Base-by-base conservation (phyloP, 441 rosid species). In the Erysimum pusillum region DNA sequence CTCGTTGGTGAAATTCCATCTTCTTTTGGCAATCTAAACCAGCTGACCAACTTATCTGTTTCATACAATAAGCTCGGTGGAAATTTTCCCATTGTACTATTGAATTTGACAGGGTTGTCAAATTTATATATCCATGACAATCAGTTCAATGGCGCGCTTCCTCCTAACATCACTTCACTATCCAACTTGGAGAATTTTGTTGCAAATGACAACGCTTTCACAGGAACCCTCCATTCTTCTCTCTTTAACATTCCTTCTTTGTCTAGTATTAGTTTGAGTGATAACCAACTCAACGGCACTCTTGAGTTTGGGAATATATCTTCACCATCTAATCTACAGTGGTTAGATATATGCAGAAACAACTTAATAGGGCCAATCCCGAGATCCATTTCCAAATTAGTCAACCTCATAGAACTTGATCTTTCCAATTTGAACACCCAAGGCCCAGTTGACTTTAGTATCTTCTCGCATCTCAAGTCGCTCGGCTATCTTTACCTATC, bases 291-390 rank as follows among this genome's bases (percentile, higher is more conserved):
- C 64, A 59, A 36, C 6, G 28, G 64, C 7, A 9, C 31, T 51
- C 56, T 51, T 51, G 31, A 51, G 14, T 9, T 51, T 51, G 56
- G 56, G 0, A 51, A 51, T 20, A 18, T 5, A 51, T 51, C 25
- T 18, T 46, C 51, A n/a, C 22, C 22, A 15, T 51, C 56, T 51
- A 51, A 9, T 6, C 56, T 51, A 20, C 0, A 20, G 0, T 0
- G 0, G 6, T 20, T 51, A 18, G 0, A 0, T 1, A 0, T 51
- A 1, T 31, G 14, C 2, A 1, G 0, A 4, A 82, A 80, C 78
- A 63, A 35, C 22, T 81, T 87, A 12, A 38, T 1, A 1, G 88
- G 87, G n/a, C 4, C 67, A 45, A 75, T 85, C 22, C 57, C 17
- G 0, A 46, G 7, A 3, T 64, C 57, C 3, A 31, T 46, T 46